Conservation (phyloP, 2,329 filamentous ascomycete genomes). For the Fusarium praegraminearum region DNA sequence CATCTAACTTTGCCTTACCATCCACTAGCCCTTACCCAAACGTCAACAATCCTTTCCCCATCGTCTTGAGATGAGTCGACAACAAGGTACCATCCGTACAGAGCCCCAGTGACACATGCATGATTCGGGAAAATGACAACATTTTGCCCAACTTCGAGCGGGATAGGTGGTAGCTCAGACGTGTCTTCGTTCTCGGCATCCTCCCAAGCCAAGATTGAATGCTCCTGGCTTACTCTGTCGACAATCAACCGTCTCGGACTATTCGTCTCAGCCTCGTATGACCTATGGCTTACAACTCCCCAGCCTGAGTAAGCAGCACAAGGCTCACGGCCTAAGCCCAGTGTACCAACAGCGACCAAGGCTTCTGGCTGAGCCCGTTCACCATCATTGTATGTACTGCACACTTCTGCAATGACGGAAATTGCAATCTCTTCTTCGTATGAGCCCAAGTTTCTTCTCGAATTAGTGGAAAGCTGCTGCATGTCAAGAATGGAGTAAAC, state of each 20-base stretch:
- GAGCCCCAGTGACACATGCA: constrained; percentile 71
- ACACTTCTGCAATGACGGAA: constrained; percentile 70
- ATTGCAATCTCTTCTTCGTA: constrained; percentile 64
- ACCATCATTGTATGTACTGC: constrained; percentile 65
- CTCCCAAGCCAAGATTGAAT: constrained; percentile 68
- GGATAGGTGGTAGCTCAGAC: constrained; percentile 40
- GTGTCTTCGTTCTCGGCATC: constrained; percentile 26
- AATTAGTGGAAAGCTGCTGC: constrained; percentile 72
- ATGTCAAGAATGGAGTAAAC: constrained; percentile 74
- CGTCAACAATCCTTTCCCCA: constrained; percentile 62
- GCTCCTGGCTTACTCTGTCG: constrained; percentile 73
- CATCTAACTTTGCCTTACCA: constrained; percentile 48
- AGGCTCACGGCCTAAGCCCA: constrained; percentile 72
- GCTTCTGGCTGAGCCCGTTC: constrained; percentile 59
- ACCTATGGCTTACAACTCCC: constrained; percentile 64
- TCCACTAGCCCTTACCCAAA: constrained; percentile 70
- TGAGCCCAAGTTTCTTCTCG: constrained; percentile 40
- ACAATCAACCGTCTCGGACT: constrained; percentile 60
- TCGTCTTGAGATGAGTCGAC: constrained; percentile 55
- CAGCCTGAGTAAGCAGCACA: constrained; percentile 71
- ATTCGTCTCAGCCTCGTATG: neutral
- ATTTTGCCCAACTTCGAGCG: constrained; percentile 59
- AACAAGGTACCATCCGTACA: constrained; percentile 70
- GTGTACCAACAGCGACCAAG: constrained; percentile 67
- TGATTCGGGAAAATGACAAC: constrained; percentile 71